phyloP scores from a whole-genome alignment of 164 flowering plant genomes.

The Berberis thunbergii region DNA sequence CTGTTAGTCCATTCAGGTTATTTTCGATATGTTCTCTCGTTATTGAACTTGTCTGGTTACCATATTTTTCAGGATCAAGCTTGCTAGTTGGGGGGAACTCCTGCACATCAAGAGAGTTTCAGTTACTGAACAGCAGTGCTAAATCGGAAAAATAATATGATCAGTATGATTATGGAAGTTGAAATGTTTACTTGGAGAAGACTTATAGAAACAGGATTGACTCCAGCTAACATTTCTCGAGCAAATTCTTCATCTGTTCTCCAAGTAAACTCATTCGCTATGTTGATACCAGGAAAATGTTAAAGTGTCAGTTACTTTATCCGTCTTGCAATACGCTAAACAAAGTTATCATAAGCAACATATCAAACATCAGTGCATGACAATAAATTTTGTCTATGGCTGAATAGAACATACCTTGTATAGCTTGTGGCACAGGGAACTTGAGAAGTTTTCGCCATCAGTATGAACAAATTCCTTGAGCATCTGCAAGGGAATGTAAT shows the following conservation, averaged over 20 bases:
- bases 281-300: conserved; percentile 3
- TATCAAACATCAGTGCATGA: no score
- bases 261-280: conserved; percentile 78
- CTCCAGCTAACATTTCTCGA: conserved; percentile 91
- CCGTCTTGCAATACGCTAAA: background rate
- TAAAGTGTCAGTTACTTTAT: background rate
- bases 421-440: conserved; percentile 76
- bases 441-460: conserved; percentile 63
- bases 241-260: conserved; percentile 91
- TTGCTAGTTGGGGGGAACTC: conserved; percentile 80
- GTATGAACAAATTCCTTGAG: conserved; percentile 55
- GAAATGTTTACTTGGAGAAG: conserved; percentile 44
- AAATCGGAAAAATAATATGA: background rate
- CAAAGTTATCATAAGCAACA: no score
- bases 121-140: no score
- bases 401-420: conserved; percentile 19
- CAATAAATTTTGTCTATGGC: no score
- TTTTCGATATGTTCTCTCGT: conserved; percentile 44
- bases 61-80: conserved; percentile 53
- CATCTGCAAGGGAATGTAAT: conserved; percentile 57
- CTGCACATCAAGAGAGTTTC: conserved; percentile 22
- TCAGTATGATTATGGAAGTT: background rate
- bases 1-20: conserved; percentile 51
- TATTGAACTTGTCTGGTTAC: conserved; percentile 57
- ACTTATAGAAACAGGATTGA: conserved; percentile 70